phyloP scores from a whole-genome alignment of 228 moss, liverwort and hornwort genomes.

The Sphagnum fallax region DNA sequence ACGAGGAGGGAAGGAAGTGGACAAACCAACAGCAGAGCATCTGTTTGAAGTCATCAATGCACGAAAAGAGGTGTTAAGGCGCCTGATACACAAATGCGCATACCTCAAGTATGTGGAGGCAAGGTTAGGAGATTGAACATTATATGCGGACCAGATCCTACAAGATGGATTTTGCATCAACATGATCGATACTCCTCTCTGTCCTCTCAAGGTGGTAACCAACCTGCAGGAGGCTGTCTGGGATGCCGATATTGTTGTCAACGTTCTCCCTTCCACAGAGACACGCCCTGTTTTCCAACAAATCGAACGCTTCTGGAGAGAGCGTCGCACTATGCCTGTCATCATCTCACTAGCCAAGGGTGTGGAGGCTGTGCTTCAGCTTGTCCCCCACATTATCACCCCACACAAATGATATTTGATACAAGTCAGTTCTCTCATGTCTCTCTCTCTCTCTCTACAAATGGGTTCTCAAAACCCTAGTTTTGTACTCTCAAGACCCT shows the following conservation, averaged over 20 bases:
- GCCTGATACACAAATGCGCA: constrained; percentile 90
- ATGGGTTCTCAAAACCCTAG: too few relatives aligned
- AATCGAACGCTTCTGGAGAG: constrained; percentile 91
- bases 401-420: too few relatives aligned
- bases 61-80: constrained; percentile 84
- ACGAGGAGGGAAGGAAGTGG: constrained; percentile 69
- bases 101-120: constrained; percentile 98
- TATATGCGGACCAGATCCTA: constrained; percentile 86
- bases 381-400: too few relatives aligned
- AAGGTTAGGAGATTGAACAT: constrained; percentile 75
- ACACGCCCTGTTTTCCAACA: constrained; percentile 80
- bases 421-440: too few relatives aligned
- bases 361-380: constrained; percentile 79
- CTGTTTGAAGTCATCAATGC: constrained; percentile 93
- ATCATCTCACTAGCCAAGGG: constrained; percentile 95
- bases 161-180: constrained; percentile 96
- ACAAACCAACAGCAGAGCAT: constrained; percentile 66
- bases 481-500: too few relatives aligned
- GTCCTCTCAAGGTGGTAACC: constrained; percentile 92
- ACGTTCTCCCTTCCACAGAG: constrained; percentile 94
- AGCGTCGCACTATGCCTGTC: constrained; percentile 80
- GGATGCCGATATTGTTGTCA: constrained; percentile 95
- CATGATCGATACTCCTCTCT: constrained; percentile 91
- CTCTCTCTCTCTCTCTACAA: too few relatives aligned
- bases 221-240: constrained; percentile 97